Conservation (phyloP, 495 filamentous ascomycete species). For the Venustampulla echinocandica region DNA sequence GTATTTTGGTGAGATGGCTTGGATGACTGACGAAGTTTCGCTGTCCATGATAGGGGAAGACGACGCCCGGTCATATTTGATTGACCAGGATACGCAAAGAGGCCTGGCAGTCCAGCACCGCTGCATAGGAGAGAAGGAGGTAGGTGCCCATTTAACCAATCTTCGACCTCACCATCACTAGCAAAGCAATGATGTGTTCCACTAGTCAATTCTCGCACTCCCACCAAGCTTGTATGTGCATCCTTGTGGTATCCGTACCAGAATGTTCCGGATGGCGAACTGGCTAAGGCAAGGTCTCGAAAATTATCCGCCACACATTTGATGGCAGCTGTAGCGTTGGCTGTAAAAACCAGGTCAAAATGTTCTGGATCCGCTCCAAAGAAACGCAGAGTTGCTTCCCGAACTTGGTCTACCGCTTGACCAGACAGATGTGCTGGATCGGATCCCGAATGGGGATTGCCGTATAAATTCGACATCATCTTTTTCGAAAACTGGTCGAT, state of each 20-base stretch:
- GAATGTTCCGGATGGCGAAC: constrained; percentile 39
- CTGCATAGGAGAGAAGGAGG: not conserved
- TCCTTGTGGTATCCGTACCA: constrained; percentile 72
- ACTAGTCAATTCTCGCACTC: constrained; percentile 53
- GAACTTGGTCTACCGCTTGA: constrained; percentile 48
- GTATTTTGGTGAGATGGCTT: constrained; percentile 35
- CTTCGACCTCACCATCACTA: constrained; percentile 56
- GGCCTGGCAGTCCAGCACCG: constrained; percentile 24
- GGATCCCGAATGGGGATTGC: constrained; percentile 70
- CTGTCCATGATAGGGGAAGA: constrained; percentile 53
- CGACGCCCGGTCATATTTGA: constrained; percentile 72
- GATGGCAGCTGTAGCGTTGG: constrained; percentile 62
- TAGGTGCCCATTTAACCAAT: constrained; percentile 42
- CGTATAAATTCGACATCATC: constrained; percentile 51
- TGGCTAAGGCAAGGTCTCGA: constrained; percentile 35
- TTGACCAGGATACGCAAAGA: constrained; percentile 73
- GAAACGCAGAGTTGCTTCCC: constrained; percentile 49
- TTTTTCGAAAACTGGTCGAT: constrained; percentile 49
- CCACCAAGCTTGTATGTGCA: constrained; percentile 66
- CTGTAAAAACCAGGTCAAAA: constrained; percentile 61
- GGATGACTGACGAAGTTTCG: constrained; percentile 37
- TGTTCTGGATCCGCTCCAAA: constrained; percentile 54
- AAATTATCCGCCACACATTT: constrained; percentile 63
- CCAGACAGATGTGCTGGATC: constrained; percentile 54
- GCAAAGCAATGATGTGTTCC: constrained; percentile 50